Base-by-base conservation (phyloP, 305 asterid genomes). In the Rubia tinctorum region DNA sequence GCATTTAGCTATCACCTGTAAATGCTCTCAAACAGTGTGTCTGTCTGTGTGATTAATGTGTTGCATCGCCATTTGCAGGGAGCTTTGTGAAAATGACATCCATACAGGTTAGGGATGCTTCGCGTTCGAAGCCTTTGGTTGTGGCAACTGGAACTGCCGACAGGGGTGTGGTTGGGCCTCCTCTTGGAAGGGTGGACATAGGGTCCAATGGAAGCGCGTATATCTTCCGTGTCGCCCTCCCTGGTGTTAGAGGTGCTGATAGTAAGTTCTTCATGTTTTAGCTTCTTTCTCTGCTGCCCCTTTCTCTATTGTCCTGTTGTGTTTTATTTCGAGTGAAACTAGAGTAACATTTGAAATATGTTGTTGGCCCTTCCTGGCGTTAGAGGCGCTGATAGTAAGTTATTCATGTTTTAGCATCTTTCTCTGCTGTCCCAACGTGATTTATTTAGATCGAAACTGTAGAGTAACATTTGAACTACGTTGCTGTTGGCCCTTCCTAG, bases 171-270 rank as follows among this genome's bases (percentile, higher is more conserved):
- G n/a, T 75, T 75, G 89, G 85, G 63, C 87, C 85, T 27, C 71
- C 80, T 30, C 77, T 82, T 40, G 89, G 89, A 39, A 43, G 74
- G 68, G 79, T 85, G 68, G 87, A 85, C 63, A 81, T 85, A 30
- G 88, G 88, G 25, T n/a, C 39, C 62, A 76, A 73, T 63, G 76
- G 80, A 17, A 37, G 71, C 72, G 88, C 82, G 13, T 85, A 82
- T 56, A 69, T 85, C 71, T 80, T 82, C 44, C 85, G 80, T 25
- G 84, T 82, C 64, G 77, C 86, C 58, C 86, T 82, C 72, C 85
- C 86, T 34, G 88, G 88, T 51, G 83, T 80, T 49, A 59, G 77
- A 76, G 64, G 68, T 34, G 70, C 75, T 37, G 66, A 76, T 59
- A 61, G 87, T 85, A 73, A 76, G 82, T 76, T 53, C 27, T 79